Evolutionary conservation across 2,329 filamentous ascomycete species (phyloP), one percentile per base, ranked within the genome.

Genomic region (Claviceps sp.): DNA sequence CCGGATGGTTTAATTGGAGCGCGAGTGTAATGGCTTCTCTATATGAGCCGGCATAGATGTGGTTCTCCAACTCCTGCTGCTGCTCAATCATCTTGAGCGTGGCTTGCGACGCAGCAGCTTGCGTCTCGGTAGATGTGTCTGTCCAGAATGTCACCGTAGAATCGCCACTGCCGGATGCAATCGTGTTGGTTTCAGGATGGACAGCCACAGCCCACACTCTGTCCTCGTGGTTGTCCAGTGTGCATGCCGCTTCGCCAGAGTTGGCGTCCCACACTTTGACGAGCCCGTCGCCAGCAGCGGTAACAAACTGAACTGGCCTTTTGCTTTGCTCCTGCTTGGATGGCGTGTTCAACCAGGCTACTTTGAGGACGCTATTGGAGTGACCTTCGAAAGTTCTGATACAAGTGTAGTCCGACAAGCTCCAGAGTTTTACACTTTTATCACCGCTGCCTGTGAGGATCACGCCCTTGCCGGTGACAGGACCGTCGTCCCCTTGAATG

Each of bases 381-480:
- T 98, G 93, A 0, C 93, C 93, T 68, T 98, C 94, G 52, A 97
- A 93, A 0, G 93, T 97, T 53, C 91, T 77, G 46, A 98, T 72
- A 67, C 93, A 98, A 58, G 82, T 88, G 69, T 96, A 98, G 67
- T 95, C 90, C 2, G 84, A 78, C 55, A 98, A 73, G 64, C 81
- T 96, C 94, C 94, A 98, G 9, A 98, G 77, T 66, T 95, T 94
- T 62, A 97, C 79, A 0, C 88, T 97, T 70, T 96, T 96, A 68
- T 98, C 93, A 62, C 91, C 93, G 59, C 88, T 94, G 38, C 89
- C 93, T 0, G 93, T 97, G 30, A 95, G 77, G 13, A 95, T 74
- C 46, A 95, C 76, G 2, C 91, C 91, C 63, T 88, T 88, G 51
- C 81, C 84, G 49, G 85, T 86, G 11, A 85, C 80, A 4, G 82